Evolutionary conservation across 345 rosid genomes (phyloP), one percentile per base, ranked within the genome.

Genomic region (Trapa bicornis): DNA sequence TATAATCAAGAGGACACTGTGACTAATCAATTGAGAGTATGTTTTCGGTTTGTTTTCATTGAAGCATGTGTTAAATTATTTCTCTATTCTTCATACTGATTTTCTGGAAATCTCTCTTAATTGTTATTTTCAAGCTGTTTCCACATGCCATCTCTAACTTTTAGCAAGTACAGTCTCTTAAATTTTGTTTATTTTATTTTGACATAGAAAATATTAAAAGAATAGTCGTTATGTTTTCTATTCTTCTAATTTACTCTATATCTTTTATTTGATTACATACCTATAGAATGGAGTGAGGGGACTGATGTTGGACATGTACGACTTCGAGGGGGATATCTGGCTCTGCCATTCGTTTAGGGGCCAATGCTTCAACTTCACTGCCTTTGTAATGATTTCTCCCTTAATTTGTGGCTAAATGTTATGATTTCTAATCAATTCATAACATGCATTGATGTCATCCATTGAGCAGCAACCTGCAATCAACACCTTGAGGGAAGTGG

Each of bases 301-400:
- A 65, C 77, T 94, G 77, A 94, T 91, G 99, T 71, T 94, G 80
- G 99, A 94, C 77, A 89, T 94, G 99, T 94, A 94, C 67, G 96
- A 94, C 77, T 91, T 86, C 57, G 73, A 85, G 64, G 80, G 75
- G 7, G 97, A 93, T 75, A 84, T 93, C 57, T 93, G 98, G 98
- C 98, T 93, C 43, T 90, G 98, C 74, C 98, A 93, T 82, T 93
- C 98, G 0, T 89, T 90, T 79, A 80, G 72, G 43, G 97, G 98
- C 37, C 92, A 90, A 81, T 90, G 98, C 70, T 93, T 79, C 86
- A 90, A 90, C 83, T 87, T 93, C 92, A 90, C 98, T 0, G 99
- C 99, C 64, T 94, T 94, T 75, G 99, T 94, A 89, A 88, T 65
- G 16, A 33, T 41, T 63, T 68, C 61, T 77, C 68, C 37, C 4